phyloP scores from a whole-genome alignment of 306 rosid species.

The Glycine latifolia region DNA sequence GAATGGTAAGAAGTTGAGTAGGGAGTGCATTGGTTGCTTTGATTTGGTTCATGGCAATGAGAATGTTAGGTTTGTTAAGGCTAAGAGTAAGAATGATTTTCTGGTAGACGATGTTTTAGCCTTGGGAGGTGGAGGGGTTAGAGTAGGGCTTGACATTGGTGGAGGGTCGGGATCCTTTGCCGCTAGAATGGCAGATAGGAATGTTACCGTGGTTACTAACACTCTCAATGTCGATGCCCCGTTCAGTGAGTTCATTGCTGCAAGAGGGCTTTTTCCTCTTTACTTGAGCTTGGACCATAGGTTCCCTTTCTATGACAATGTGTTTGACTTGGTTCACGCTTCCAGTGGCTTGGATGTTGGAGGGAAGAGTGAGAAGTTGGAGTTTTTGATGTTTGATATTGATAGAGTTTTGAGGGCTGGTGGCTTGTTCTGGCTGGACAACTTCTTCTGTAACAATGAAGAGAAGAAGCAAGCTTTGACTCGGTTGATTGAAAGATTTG shows the following conservation, averaged over 20 bases:
- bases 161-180: conserved; percentile 94
- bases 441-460: conserved; percentile 71
- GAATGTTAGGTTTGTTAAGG: conserved; percentile 68
- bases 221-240: conserved; percentile 87
- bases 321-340: conserved; percentile 78
- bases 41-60: conserved; percentile 71
- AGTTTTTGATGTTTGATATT: conserved; percentile 87
- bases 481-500: conserved; percentile 82
- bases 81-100: conserved; percentile 77
- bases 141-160: conserved; percentile 85
- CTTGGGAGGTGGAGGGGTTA: conserved; percentile 79
- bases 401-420: conserved; percentile 86
- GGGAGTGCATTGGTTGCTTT: conserved; percentile 79
- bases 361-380: conserved; percentile 76
- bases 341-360: conserved; percentile 73
- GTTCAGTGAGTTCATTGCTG: conserved; percentile 86
- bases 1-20: conserved; percentile 68
- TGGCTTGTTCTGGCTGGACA: conserved; percentile 94
- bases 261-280: conserved; percentile 88
- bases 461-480: conserved; percentile 76
- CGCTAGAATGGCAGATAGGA: conserved; percentile 93
- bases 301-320: conserved; percentile 89
- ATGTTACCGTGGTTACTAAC: conserved; percentile 72
- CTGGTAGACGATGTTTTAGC: conserved; percentile 76
- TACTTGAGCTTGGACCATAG: conserved; percentile 85